Conservation (phyloP, 768 basidiomycete genomes). For the Chiua virens region DNA sequence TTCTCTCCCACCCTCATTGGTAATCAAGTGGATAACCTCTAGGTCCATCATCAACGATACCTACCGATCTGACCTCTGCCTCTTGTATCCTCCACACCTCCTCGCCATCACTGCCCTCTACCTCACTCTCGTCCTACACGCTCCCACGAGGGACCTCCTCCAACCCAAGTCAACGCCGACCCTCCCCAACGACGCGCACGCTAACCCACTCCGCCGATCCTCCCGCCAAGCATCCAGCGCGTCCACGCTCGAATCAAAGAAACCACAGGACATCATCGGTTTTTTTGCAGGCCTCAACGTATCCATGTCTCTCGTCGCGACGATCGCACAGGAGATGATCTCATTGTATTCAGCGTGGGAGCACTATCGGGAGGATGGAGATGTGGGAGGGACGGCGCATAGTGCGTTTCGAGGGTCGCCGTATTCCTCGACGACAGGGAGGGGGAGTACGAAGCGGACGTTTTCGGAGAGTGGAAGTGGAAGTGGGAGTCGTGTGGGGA, state of each 20-base stretch:
- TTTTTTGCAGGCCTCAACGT: slow-evolving; percentile 89
- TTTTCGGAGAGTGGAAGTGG: slow-evolving; percentile 22
- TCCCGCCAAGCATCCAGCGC: slow-evolving; percentile 45
- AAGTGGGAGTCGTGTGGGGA: slow-evolving; percentile 27
- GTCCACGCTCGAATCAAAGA: slow-evolving; percentile 24
- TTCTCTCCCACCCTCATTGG: not conserved
- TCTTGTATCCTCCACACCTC: slow-evolving; percentile 93
- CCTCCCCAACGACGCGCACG: slow-evolving; percentile 17
- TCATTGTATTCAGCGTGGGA: slow-evolving; percentile 90
- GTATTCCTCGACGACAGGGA: slow-evolving; percentile 15
- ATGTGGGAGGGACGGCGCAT: slow-evolving; percentile 32
- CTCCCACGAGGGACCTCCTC: slow-evolving; percentile 49
- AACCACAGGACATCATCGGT: slow-evolving; percentile 66
- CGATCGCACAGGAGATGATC: slow-evolving; percentile 89
- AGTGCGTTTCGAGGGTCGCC: slow-evolving; percentile 23
- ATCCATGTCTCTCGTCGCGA: slow-evolving; percentile 75
- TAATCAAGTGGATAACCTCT: not conserved
- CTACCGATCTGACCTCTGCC: slow-evolving; percentile 88
- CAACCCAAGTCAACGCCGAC: slow-evolving; percentile 37
- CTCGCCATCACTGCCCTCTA: slow-evolving; percentile 92
- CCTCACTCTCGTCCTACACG: slow-evolving; percentile 77
- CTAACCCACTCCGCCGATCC: slow-evolving; percentile 52
- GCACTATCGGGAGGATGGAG: slow-evolving; percentile 66
- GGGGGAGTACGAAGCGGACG: slow-evolving; percentile 24
- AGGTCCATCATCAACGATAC: slow-evolving; percentile 98